Conservation (phyloP, 768 basidiomycete genomes). For the Saitozyma sp. region DNA sequence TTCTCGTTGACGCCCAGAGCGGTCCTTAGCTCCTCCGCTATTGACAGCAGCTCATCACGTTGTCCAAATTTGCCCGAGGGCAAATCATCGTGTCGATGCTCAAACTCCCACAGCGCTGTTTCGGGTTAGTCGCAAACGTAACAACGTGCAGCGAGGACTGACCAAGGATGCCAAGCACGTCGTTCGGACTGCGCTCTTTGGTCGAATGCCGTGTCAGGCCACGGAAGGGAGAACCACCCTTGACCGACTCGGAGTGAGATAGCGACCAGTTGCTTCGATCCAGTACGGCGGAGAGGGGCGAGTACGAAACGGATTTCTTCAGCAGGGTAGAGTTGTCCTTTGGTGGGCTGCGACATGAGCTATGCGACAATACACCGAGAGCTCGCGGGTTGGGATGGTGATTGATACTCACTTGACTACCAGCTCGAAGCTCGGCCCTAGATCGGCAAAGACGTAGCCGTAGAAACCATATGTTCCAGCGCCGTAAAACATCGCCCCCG, state of each 20-base stretch:
- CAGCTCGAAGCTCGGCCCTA: conserved; percentile 75
- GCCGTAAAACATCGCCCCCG: conserved; percentile 79
- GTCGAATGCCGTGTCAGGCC: conserved; percentile 71
- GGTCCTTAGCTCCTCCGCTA: conserved; percentile 64
- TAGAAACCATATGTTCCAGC: conserved; percentile 85
- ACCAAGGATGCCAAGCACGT: conserved; percentile 74
- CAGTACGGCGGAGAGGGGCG: conserved; percentile 55
- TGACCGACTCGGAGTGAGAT: conserved; percentile 10
- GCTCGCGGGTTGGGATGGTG: background rate
- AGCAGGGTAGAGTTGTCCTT: conserved; percentile 16
- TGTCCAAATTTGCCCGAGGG: conserved; percentile 59
- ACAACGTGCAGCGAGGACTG: conserved; percentile 9
- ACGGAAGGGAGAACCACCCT: conserved; percentile 64
- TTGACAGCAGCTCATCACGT: conserved; percentile 63
- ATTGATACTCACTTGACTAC: conserved; percentile 68
- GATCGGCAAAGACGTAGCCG: conserved; percentile 93
- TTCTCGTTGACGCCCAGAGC: conserved; percentile 64
- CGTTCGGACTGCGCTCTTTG: conserved; percentile 76
- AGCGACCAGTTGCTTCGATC: conserved; percentile 22
- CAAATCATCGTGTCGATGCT: conserved; percentile 63
- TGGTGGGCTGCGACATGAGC: conserved; percentile 15
- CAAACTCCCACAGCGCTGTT: conserved; percentile 80
- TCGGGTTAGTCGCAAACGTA: background rate
- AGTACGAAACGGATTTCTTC: conserved; percentile 63
- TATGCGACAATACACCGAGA: background rate